Evolutionary conservation across 208 protist genomes (phyloP).

Genomic region (Acanthamoeba lenticulata): DNA sequence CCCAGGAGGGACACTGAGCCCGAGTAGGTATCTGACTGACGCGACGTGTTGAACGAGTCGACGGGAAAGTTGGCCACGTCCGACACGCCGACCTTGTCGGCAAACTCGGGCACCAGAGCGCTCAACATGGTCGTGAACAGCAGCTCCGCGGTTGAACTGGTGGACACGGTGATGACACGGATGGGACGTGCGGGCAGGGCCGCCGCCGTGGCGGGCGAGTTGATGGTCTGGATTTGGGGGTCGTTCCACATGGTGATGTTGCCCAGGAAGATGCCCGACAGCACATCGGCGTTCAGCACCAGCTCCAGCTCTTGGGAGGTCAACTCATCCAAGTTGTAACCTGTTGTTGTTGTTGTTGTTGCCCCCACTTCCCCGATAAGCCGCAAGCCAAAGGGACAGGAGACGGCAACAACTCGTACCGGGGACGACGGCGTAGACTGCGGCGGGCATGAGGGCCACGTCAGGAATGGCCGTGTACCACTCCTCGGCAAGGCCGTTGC

Average conservation of each 20-base stretch:
- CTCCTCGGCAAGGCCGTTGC: not conserved
- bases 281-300: not conserved
- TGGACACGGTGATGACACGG: not conserved
- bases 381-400: not conserved
- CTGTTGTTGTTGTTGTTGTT: not conserved
- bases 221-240: not conserved
- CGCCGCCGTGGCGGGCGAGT: not conserved
- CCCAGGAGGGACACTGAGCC: not conserved
- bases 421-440: not conserved
- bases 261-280: not conserved
- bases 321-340: not conserved
- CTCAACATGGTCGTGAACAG: not conserved
- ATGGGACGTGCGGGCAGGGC: not conserved
- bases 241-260: not conserved
- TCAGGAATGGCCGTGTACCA: not conserved
- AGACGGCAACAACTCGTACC: not conserved
- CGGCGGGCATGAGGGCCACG: not conserved
- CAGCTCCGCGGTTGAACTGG: not conserved
- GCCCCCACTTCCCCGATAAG: too few species aligned
- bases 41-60: not conserved
- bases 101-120: not conserved
- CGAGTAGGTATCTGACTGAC: not conserved
- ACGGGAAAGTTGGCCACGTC: not conserved
- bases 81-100: not conserved
- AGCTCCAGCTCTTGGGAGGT: not conserved